Evolutionary conservation across 306 rosid genomes (phyloP), one percentile per base, ranked within the genome.

Genomic region (Quercus dentata): DNA sequence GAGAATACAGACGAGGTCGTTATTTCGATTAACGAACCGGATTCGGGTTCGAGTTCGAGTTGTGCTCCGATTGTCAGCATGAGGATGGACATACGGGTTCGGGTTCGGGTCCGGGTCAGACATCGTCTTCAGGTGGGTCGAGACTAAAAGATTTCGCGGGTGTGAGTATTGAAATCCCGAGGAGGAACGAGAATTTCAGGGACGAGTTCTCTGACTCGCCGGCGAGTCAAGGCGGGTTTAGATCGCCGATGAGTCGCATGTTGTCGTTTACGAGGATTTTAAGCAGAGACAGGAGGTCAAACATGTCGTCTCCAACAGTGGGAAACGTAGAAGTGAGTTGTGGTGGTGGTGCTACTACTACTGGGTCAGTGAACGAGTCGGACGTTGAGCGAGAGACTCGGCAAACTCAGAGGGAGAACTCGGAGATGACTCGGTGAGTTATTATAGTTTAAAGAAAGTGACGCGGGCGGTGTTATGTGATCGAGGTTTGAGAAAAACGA

Each of bases 191-290:
- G 83, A 69, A 61, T 65, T 85, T 88, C 1, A 77, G 77, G 20
- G 83, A 73, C 71, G 93, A 87, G 49, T 79, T 10, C 54, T 10
- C 77, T 11, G 83, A 85, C 58, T 89, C 93, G 68, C 71, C 85
- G 46, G 28, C 89, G 17, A 58, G 80, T 58, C 89, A 78, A 75
- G 61, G 92, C 69, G 67, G 90, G 72, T 86, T 83, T 44, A 44
- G 83, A 20, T 90, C 97, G 8, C 88, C 97, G 65, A 81, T 83
- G 85, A 86, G 92, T 57, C 92, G 94, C 3, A 81, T 92, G 86
- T 3, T 88, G 84, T 94, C 97, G 71, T 86, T 94, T 3, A 88
- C 71, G 85, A 83, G 92, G 55, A 87, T 94, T 1, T 80, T 94
- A 1, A 87, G 97, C 57, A 82, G 90, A 78, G 96, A 92, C 18